phyloP scores from a whole-genome alignment of 495 filamentous ascomycete species.

The Daldinia vernicosa region DNA sequence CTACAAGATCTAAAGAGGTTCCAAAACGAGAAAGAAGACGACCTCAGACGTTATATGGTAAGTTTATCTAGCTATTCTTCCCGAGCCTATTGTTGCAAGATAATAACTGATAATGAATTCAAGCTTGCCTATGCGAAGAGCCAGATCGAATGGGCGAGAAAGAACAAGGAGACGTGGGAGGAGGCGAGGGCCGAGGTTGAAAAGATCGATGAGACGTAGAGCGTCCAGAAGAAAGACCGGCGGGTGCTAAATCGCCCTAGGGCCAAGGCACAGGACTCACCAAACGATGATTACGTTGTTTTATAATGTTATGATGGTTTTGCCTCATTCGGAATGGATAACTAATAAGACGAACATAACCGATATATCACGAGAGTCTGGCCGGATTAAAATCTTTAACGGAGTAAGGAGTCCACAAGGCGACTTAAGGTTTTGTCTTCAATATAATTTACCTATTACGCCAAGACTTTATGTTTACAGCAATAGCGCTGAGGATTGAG shows the following conservation, averaged over 20 bases:
- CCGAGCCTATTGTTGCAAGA: background rate
- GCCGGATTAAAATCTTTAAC: background rate
- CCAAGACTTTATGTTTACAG: slow-evolving; percentile 3
- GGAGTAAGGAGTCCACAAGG: background rate
- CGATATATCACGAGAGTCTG: slow-evolving; percentile 10
- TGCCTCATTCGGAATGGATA: slow-evolving; percentile 41
- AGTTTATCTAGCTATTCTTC: slow-evolving; percentile 42
- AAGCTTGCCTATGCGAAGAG: slow-evolving; percentile 92
- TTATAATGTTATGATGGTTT: slow-evolving; percentile 28
- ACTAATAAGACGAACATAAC: slow-evolving; percentile 38
- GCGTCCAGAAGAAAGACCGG: slow-evolving; percentile 2
- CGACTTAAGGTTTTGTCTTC: background rate
- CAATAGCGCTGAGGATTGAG: background rate
- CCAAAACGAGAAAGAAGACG: slow-evolving; percentile 92
- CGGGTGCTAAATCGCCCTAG: background rate
- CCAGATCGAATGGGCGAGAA: slow-evolving; percentile 98
- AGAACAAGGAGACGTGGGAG: slow-evolving; percentile 95
- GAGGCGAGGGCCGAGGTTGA: slow-evolving; percentile 92
- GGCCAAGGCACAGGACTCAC: slow-evolving; percentile 10
- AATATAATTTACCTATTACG: slow-evolving; percentile 8
- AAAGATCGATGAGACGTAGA: slow-evolving; percentile 73
- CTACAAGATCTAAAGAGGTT: slow-evolving; percentile 90
- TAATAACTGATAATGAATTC: slow-evolving; percentile 16
- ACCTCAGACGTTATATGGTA: slow-evolving; percentile 95
- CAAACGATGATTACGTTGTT: slow-evolving; percentile 16